These are phyloP conservation scores for Populus pruinosa DNA, from an alignment of 345 rosid genomes.

Conservation along the genomic window DNA sequence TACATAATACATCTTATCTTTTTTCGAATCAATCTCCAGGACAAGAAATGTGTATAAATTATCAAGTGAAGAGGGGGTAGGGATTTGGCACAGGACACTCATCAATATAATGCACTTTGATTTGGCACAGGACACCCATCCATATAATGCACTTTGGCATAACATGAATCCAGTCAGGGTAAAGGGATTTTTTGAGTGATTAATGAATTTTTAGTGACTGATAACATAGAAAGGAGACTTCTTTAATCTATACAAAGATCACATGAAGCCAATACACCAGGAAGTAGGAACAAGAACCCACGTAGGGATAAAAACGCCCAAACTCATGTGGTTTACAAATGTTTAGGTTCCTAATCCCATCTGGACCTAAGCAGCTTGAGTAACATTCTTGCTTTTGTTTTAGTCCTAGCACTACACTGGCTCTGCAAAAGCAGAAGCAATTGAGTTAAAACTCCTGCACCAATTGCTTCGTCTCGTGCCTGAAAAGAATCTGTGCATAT, in stretches of 20 bases:
- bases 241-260: constrained; percentile 4
- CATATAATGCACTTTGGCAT: background rate
- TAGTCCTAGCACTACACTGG: constrained; percentile 51
- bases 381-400: constrained; percentile 45
- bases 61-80: background rate
- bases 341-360: constrained; percentile 23
- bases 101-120: background rate
- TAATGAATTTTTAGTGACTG: background rate
- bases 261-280: constrained; percentile 2
- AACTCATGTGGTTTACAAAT: constrained; percentile 1
- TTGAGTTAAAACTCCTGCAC: constrained; percentile 44
- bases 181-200: background rate
- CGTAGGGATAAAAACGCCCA: background rate
- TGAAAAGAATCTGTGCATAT: constrained; percentile 40
- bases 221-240: background rate
- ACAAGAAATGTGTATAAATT: background rate
- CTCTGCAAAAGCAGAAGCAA: constrained; percentile 56
- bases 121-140: background rate
- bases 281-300: background rate
- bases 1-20: too few species aligned
- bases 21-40: too few species aligned
- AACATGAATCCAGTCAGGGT: background rate
- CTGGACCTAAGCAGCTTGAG: constrained; percentile 53
- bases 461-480: constrained; percentile 51
- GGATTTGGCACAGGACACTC: background rate